These are phyloP conservation scores for Begonia peltatifolia DNA, from an alignment of 306 rosid genomes.

Conservation along the genomic window DNA sequence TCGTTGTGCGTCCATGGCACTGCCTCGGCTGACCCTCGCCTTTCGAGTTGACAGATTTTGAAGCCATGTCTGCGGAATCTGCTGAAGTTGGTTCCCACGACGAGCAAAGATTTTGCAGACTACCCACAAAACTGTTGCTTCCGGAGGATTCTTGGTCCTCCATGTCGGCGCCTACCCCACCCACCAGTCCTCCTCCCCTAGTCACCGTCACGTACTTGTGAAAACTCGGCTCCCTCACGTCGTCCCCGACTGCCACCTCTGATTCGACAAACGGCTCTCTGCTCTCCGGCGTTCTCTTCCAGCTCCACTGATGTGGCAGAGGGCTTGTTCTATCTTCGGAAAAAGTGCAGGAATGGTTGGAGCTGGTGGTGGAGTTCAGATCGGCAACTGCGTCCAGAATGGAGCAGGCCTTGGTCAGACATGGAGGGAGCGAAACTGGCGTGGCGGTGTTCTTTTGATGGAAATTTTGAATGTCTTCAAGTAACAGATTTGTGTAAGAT, in stretches of 20 bases:
- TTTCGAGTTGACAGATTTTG: too few species aligned
- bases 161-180: slow-evolving; percentile 23
- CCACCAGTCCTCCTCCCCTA: slow-evolving; percentile 34
- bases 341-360: slow-evolving; percentile 28
- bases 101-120: too few species aligned
- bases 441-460: slow-evolving; percentile 56
- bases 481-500: slow-evolving; percentile 60
- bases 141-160: slow-evolving; percentile 76
- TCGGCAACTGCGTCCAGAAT: slow-evolving; percentile 94
- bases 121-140: slow-evolving; percentile 26
- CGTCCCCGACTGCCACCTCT: slow-evolving; percentile 46
- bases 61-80: too few species aligned
- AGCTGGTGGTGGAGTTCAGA: slow-evolving; percentile 51
- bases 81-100: too few species aligned
- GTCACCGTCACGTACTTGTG: slow-evolving; percentile 75
- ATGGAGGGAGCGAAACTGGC: slow-evolving; percentile 56
- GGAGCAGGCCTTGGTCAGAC: slow-evolving; percentile 85
- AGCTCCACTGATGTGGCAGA: slow-evolving; percentile 15
- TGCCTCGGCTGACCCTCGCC: too few species aligned
- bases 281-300: slow-evolving; percentile 15
- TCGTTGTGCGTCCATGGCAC: too few species aligned
- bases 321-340: slow-evolving; percentile 23
- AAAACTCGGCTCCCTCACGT: slow-evolving; percentile 62
- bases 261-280: slow-evolving; percentile 64
- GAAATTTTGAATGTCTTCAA: slow-evolving; percentile 81